Evolutionary conservation across 2,329 filamentous ascomycete genomes (phyloP), one percentile per base, ranked within the genome.

Genomic region (Nothopassalora personata): DNA sequence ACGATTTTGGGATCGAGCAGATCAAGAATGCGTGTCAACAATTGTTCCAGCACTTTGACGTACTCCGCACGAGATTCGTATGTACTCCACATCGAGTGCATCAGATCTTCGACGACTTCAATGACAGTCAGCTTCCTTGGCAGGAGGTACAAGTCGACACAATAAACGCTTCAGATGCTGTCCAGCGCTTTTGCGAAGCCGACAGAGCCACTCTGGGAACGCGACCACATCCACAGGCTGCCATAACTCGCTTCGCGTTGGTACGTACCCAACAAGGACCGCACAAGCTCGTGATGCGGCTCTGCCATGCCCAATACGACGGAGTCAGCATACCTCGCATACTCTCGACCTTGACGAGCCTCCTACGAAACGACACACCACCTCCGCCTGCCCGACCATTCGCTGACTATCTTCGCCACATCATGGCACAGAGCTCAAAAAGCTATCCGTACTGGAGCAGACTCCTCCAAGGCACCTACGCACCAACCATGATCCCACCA

Each of bases 21-120:
- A 77, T 4, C 73, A 76, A n/a, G 71, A 72, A 1, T 77, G 87
- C 31, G 76, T 75, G 18, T 78, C 82, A 0, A 76, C 78, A 48
- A 77, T 88, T 4, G 76, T 77, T 8, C 76, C 27, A 58, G 18
- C 33, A 58, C n/a, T 53, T 58, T 19, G 56, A 58, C 31, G 53
- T 58, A n/a, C 56, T 58, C 6, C 56, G 56, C 9, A 28, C 34
- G 4, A 27, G 30, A 18, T 58, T 58, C 28, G 43, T 58, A 33
- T 33, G 31, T 10, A 33, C 6, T 33, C 31, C 31, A 5, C 10
- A 33, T 33, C 31, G 13, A 49, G 54, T 46, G 33, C 54, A 33
- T 28, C 54, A 56, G 23, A 10, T 49, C 7, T 33, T 49, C 27
- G 45, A 49, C 9, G 28, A 33, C 31, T 33, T 6, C 31, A 5